Evolutionary conservation across 2,329 filamentous ascomycete genomes (phyloP).

Genomic region (Sarocladiaceae sp.): DNA sequence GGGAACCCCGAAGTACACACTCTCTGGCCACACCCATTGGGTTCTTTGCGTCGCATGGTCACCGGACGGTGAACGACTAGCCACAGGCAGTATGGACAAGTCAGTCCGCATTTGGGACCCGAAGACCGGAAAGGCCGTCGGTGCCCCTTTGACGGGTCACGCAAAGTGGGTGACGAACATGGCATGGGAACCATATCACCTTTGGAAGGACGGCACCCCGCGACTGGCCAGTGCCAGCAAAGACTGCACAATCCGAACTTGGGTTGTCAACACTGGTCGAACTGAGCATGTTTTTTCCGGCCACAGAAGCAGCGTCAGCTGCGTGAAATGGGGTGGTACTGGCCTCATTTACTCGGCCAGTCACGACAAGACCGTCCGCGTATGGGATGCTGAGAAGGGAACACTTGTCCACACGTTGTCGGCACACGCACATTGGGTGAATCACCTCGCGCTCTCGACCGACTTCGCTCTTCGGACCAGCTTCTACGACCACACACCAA

Average conservation of each 20-base stretch:
- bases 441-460: slow-evolving; percentile 88
- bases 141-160: slow-evolving; percentile 73
- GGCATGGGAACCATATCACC: slow-evolving; percentile 90
- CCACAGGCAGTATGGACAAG: slow-evolving; percentile 91
- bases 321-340: slow-evolving; percentile 91
- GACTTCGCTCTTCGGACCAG: slow-evolving; percentile 84
- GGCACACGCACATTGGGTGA: slow-evolving; percentile 90
- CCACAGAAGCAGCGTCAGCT: slow-evolving; percentile 85
- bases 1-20: slow-evolving; percentile 78
- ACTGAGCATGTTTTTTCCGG: slow-evolving; percentile 82
- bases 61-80: slow-evolving; percentile 74
- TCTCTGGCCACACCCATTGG: slow-evolving; percentile 87
- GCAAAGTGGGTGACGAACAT: slow-evolving; percentile 84
- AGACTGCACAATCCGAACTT: slow-evolving; percentile 82
- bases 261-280: slow-evolving; percentile 73
- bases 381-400: slow-evolving; percentile 81
- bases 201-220: slow-evolving; percentile 69
- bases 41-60: slow-evolving; percentile 85
- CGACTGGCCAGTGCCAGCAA: slow-evolving; percentile 84
- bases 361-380: slow-evolving; percentile 87
- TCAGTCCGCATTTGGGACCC: slow-evolving; percentile 88
- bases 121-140: slow-evolving; percentile 69
- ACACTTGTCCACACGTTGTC: slow-evolving; percentile 75
- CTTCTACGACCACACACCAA: slow-evolving; percentile 75
- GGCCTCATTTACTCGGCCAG: slow-evolving; percentile 79